Conservation (phyloP, 805 yeast species). For the Isabelozyma rhagii region DNA sequence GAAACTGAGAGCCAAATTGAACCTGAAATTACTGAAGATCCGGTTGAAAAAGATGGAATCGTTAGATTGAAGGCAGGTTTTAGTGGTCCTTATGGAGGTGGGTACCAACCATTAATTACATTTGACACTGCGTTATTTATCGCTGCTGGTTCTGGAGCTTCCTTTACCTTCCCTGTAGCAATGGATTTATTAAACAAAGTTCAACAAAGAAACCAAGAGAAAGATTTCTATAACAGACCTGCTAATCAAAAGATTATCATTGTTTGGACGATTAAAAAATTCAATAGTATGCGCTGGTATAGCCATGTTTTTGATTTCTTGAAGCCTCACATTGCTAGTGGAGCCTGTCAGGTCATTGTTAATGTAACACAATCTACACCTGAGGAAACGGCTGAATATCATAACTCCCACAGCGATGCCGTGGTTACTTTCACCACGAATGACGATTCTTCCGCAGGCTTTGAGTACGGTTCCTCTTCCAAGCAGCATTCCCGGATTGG, state of each 20-base stretch:
- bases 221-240: conserved; percentile 35
- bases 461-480: neutral
- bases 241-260: conserved; percentile 19
- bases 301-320: conserved; percentile 30
- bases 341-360: conserved; percentile 21
- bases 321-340: conserved; percentile 16
- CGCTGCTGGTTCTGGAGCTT: conserved; percentile 46
- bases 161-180: conserved; percentile 45
- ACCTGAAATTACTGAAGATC: conserved; percentile 1
- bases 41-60: conserved; percentile 1
- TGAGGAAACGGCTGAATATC: neutral
- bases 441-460: neutral
- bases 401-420: neutral
- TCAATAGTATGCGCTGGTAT: conserved; percentile 33
- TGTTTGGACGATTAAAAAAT: conserved; percentile 28
- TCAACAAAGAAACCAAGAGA: conserved; percentile 16
- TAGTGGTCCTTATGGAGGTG: conserved; percentile 48
- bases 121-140: conserved; percentile 41
- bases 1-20: neutral
- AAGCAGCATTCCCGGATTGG: neutral
- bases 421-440: neutral
- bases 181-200: conserved; percentile 34
- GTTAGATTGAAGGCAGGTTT: conserved; percentile 32
- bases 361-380: conserved; percentile 23
- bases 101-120: conserved; percentile 35